Conservation (phyloP, 352 stramenopile genomes). For the Globisporangium lucens region DNA sequence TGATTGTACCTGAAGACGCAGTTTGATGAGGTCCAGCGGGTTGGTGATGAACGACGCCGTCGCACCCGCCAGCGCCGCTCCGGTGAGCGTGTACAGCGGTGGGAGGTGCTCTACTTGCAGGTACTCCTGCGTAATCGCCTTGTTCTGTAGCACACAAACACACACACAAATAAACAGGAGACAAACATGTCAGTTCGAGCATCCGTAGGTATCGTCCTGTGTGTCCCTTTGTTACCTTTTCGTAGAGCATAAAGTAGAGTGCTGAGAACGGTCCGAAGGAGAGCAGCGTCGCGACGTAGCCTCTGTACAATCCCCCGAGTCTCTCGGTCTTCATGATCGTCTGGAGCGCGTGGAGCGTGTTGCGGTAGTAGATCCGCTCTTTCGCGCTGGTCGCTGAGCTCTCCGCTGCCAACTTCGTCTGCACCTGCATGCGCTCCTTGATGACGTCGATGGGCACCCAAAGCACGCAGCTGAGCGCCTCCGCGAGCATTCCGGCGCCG, state of each 20-base stretch:
- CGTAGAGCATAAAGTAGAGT: slow-evolving; percentile 98
- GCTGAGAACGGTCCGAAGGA: slow-evolving; percentile 98
- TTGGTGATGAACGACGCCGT: slow-evolving; percentile 95
- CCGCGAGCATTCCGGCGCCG: slow-evolving; percentile 65
- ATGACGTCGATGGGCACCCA: slow-evolving; percentile 99
- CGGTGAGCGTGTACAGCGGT: slow-evolving; percentile 57
- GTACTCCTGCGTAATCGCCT: slow-evolving; percentile 43
- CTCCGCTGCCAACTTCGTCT: slow-evolving; percentile 31
- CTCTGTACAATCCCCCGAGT: slow-evolving; percentile 91
- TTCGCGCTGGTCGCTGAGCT: neutral
- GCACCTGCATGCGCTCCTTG: slow-evolving; percentile 98
- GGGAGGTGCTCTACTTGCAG: slow-evolving; percentile 44
- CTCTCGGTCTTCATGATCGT: slow-evolving; percentile 91
- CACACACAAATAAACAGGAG: neutral
- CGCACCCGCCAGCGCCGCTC: slow-evolving; percentile 83
- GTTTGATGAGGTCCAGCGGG: slow-evolving; percentile 96
- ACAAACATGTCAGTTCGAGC: neutral
- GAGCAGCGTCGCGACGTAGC: slow-evolving; percentile 94
- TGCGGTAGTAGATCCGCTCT: slow-evolving; percentile 84
- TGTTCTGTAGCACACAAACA: slow-evolving; percentile 30
- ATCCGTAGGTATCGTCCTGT: neutral
- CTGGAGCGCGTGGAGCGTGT: slow-evolving; percentile 86
- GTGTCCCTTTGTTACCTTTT: slow-evolving; percentile 44
- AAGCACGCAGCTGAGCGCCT: slow-evolving; percentile 91
- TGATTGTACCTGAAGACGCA: slow-evolving; percentile 90